Base-by-base conservation (phyloP, 805 yeast genomes). In the Limtongozyma cylindracea region DNA sequence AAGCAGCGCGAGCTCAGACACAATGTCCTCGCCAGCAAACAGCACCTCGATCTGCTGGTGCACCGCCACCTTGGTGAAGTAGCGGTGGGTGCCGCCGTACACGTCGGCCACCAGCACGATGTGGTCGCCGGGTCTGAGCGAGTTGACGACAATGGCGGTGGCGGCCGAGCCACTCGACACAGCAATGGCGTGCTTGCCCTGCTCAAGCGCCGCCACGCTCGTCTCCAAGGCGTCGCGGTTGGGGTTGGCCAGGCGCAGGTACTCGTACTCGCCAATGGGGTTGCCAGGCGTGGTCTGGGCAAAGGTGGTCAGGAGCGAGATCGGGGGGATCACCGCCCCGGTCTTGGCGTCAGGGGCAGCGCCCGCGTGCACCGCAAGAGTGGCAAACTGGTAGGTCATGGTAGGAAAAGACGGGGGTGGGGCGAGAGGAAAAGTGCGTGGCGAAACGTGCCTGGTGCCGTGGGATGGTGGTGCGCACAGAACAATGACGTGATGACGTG, bases 61-160 rank as follows among this genome's bases (percentile, higher is more conserved):
- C 38, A 54, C 53, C 28, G 84, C 91, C 21, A 76, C 91, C 42
- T 71, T 61, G 40, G 91, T 69, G 56, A 76, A 76, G 47, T 77
- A 76, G 46, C 92, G 58, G 53, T 76, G 88, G 26, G 91, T 76
- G 35, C 92, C 92, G 29, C 92, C 92, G 45, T 76, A 76, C 21
- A 76, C 91, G 37, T 76, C 92, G 34, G 74, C 80, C 36, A 74
- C 66, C 21, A 78, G 66, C 22, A 76, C 53, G 19, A 72, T 71
- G 38, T 77, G 88, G 19, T 74, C 54, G 21, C 69, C 71, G 29
- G 61, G 58, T 20, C 73, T 67, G 35, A 77, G 50, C 16, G 72
- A 57, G 45, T 76, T 91, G 36, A 74, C 49, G 20, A 76, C 53
- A 32, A 68, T 57, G 13, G 88, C 76, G 20, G 91, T 74, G 28